Conservation (phyloP, 257 asterid genomes). For the Leonotis leonurus region DNA sequence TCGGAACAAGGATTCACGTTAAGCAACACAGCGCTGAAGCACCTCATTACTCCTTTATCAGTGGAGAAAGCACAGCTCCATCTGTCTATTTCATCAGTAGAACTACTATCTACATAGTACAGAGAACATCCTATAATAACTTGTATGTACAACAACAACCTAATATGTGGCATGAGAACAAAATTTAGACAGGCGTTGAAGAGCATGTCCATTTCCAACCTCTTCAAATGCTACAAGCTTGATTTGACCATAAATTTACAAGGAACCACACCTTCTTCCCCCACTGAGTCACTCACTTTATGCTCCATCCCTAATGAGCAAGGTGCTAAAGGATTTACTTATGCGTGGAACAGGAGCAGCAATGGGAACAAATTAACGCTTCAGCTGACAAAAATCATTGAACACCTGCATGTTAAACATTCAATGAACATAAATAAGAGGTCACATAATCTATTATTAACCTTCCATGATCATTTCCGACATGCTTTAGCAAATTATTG, state of each 20-base stretch:
- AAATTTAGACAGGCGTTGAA: no score
- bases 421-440: not conserved
- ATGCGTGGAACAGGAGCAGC: constrained; percentile 75
- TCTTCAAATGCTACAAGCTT: constrained; percentile 69
- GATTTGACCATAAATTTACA: no score
- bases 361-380: constrained; percentile 83
- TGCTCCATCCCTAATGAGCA: constrained; percentile 23
- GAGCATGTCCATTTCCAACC: no score
- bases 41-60: constrained; percentile 69
- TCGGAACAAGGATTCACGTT: constrained; percentile 56
- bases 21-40: constrained; percentile 70
- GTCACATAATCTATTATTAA: not conserved
- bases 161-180: no score
- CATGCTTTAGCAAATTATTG: not conserved
- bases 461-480: not conserved
- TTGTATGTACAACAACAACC: no score
- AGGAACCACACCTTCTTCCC: constrained; percentile 59
- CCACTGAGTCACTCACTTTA: constrained; percentile 61
- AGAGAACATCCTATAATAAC: no score
- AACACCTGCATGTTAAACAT: no score
- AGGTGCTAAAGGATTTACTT: constrained; percentile 36
- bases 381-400: constrained; percentile 18
- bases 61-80: constrained; percentile 75
- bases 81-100: constrained; percentile 68
- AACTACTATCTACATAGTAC: constrained; percentile 57